phyloP scores from a whole-genome alignment of 176 grass and related monocot genomes.

The Oropetium thomaeum region DNA sequence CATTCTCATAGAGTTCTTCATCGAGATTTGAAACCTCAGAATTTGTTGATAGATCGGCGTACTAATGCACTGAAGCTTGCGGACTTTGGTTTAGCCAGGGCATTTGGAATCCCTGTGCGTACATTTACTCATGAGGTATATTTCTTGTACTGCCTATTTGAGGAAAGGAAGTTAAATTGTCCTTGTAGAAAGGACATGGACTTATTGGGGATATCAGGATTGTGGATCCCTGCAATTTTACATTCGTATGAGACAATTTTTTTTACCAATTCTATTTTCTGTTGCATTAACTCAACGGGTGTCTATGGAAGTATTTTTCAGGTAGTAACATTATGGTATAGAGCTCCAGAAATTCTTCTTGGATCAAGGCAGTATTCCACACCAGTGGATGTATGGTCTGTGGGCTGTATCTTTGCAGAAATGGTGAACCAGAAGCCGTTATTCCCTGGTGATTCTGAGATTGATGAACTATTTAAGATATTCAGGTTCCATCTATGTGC shows the following conservation, averaged over 20 bases:
- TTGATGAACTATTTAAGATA: conserved; percentile 92
- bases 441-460: conserved; percentile 94
- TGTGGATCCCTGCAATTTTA: neutral
- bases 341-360: conserved; percentile 91
- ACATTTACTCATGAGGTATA: conserved; percentile 95
- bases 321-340: conserved; percentile 97
- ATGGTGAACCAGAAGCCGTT: conserved; percentile 92
- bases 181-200: neutral
- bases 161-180: neutral
- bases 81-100: conserved; percentile 91
- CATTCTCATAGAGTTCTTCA: conserved; percentile 97
- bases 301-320: conserved; percentile 44
- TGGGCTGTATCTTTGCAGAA: conserved; percentile 96
- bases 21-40: conserved; percentile 96
- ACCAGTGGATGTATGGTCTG: conserved; percentile 94
- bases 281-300: conserved; percentile 28
- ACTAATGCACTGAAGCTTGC: conserved; percentile 93
- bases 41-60: conserved; percentile 86
- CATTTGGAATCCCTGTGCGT: conserved; percentile 92
- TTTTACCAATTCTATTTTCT: neutral
- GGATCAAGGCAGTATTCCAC: conserved; percentile 87
- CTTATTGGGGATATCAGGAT: neutral
- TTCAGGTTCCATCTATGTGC: conserved; percentile 57
- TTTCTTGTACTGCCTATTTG: conserved; percentile 19
- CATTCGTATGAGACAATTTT: neutral